Evolutionary conservation across 495 filamentous ascomycete species (phyloP).

Genomic region (Cercophora scortea): DNA sequence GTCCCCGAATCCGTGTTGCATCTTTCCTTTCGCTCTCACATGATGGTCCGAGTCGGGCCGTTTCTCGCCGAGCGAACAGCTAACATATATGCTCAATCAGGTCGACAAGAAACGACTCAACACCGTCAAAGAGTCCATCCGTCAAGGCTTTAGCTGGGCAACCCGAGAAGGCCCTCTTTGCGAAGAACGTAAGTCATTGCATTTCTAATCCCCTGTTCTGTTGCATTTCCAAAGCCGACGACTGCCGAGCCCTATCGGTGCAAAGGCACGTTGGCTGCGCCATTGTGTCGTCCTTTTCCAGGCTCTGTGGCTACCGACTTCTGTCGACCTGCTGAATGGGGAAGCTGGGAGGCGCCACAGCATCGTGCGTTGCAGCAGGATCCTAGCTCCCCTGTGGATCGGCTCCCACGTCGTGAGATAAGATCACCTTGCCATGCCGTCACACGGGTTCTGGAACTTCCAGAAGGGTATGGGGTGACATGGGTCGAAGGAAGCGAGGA

Average conservation of each 20-base stretch:
- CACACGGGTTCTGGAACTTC: not conserved
- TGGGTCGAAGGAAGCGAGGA: too few relatives aligned
- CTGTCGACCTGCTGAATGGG: conserved; percentile 8
- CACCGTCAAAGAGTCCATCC: conserved; percentile 80
- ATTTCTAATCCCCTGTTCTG: conserved; percentile 1
- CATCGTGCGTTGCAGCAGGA: not conserved
- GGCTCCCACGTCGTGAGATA: not conserved
- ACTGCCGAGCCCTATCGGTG: too few relatives aligned
- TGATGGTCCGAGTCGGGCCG: conserved; percentile 8
- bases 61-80: conserved; percentile 1
- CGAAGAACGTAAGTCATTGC: conserved; percentile 78
- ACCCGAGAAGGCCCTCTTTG: conserved; percentile 91
- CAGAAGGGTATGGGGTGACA: too few relatives aligned
- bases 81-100: conserved; percentile 23
- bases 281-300: not conserved
- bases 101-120: conserved; percentile 88
- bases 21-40: not conserved
- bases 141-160: conserved; percentile 94
- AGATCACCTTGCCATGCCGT: not conserved
- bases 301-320: not conserved
- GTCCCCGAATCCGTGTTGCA: not conserved
- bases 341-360: not conserved
- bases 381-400: too few relatives aligned
- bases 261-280: not conserved
- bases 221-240: not conserved